phyloP scores from a whole-genome alignment of 2,329 filamentous ascomycete species.

The Colletotrichum acutatum region DNA sequence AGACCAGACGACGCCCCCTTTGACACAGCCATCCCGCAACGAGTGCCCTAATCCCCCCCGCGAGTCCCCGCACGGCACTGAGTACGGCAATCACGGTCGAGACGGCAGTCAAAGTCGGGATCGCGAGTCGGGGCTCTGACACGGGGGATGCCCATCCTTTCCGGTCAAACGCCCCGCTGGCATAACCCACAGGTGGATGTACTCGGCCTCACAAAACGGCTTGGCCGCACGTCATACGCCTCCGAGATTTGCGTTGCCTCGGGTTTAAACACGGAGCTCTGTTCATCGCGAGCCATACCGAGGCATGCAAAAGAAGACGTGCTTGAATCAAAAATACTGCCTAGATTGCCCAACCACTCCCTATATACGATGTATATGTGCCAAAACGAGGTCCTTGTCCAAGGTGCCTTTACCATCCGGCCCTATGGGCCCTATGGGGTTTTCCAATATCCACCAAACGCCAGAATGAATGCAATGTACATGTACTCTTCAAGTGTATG shows the following conservation, averaged over 20 bases:
- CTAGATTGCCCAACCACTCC: neutral
- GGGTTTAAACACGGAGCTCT: neutral
- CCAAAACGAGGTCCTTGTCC: neutral
- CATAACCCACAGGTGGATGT: neutral
- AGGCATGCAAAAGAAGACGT: neutral
- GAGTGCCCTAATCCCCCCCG: neutral
- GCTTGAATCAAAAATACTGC: neutral
- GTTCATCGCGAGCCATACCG: neutral
- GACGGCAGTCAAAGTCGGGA: slow-evolving; percentile 23
- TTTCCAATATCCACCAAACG: slow-evolving; percentile 17
- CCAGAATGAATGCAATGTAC: slow-evolving; percentile 16
- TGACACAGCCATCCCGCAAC: neutral
- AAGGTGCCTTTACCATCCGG: no score
- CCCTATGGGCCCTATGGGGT: neutral
- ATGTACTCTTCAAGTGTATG: neutral
- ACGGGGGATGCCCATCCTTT: neutral
- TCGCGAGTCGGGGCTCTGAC: slow-evolving; percentile 13
- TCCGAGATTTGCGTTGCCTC: neutral
- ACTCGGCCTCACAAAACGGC: slow-evolving; percentile 1
- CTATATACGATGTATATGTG: neutral
- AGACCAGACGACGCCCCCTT: neutral
- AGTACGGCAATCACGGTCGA: slow-evolving; percentile 22
- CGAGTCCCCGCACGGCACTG: slow-evolving; percentile 24
- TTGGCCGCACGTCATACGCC: slow-evolving; percentile 12
- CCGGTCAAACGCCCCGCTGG: neutral